Conservation (phyloP, 805 yeast species). For the Candida michaelii region DNA sequence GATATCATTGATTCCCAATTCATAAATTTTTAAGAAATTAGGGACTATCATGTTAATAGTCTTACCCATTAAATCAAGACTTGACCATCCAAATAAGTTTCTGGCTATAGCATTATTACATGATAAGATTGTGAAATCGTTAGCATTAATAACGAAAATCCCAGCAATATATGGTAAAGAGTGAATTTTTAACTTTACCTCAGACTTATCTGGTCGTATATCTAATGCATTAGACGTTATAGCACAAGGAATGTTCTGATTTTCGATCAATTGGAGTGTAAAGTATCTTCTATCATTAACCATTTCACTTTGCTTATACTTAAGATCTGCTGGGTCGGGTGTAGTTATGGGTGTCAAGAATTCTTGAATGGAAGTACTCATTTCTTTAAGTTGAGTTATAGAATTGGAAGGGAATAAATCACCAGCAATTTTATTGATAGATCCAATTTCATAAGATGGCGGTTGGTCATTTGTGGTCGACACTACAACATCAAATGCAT, state of each 20-base stretch:
- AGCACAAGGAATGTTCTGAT: slow-evolving; percentile 68
- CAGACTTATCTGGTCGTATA: slow-evolving; percentile 37
- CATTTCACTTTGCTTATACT: slow-evolving; percentile 19
- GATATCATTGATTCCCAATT: slow-evolving; percentile 35
- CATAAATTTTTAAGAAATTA: slow-evolving; percentile 50
- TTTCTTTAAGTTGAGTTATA: slow-evolving; percentile 17
- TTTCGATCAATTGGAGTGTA: slow-evolving; percentile 48
- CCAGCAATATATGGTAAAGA: slow-evolving; percentile 88
- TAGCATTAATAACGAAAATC: slow-evolving; percentile 64
- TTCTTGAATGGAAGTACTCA: slow-evolving; percentile 28
- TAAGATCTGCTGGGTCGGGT: slow-evolving; percentile 12
- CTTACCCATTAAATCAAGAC: slow-evolving; percentile 39
- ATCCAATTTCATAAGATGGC: slow-evolving; percentile 15
- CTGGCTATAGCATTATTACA: slow-evolving; percentile 77
- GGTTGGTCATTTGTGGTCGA: slow-evolving; percentile 10
- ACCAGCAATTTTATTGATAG: slow-evolving; percentile 37
- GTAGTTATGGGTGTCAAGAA: slow-evolving; percentile 19
- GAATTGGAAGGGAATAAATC: slow-evolving; percentile 21
- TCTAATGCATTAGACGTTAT: slow-evolving; percentile 61
- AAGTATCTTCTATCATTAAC: slow-evolving; percentile 64
- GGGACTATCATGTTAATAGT: slow-evolving; percentile 64
- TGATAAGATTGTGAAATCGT: slow-evolving; percentile 54
- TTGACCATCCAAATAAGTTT: slow-evolving; percentile 71
- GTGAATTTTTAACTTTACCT: slow-evolving; percentile 64
- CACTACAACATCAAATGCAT: slow-evolving; percentile 57